A percentile compares a stretch with the other conserved stretches of the same genome.
These are phyloP conservation scores for Phanerochaete sordida DNA, from an alignment of 768 basidiomycete species.

Conservation along the genomic window DNA sequence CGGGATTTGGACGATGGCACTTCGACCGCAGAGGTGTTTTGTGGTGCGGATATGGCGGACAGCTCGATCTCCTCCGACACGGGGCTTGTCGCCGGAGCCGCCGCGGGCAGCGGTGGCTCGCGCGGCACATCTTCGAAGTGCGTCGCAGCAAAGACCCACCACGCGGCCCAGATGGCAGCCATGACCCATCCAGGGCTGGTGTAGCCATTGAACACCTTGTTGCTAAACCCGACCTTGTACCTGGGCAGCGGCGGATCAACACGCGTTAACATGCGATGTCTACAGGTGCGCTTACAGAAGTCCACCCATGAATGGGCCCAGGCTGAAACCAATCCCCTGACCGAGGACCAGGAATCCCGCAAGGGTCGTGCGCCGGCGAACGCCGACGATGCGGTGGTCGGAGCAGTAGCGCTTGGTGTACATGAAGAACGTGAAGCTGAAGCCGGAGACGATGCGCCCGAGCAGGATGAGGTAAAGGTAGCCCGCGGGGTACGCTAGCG, in stretches of 20 bases:
- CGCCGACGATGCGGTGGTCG: conserved; percentile 64
- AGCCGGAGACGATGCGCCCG: conserved; percentile 60
- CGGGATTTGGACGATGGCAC: background rate
- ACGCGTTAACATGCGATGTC: background rate
- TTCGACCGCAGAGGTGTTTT: no score
- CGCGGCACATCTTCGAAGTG: conserved; percentile 32
- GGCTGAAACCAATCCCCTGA: conserved; percentile 57
- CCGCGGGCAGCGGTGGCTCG: background rate
- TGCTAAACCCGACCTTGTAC: conserved; percentile 53
- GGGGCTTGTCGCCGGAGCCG: background rate
- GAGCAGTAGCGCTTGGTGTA: conserved; percentile 67
- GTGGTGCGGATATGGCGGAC: background rate
- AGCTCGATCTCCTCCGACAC: conserved; percentile 13
- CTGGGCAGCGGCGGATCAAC: background rate
- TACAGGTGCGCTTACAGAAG: conserved; percentile 35
- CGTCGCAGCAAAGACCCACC: conserved; percentile 38
- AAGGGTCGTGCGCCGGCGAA: conserved; percentile 58
- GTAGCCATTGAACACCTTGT: conserved; percentile 60
- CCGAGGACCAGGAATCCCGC: conserved; percentile 62
- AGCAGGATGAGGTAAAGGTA: conserved; percentile 69
- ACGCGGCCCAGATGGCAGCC: conserved; percentile 49
- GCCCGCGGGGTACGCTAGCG: conserved; percentile 53
- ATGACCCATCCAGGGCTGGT: conserved; percentile 68
- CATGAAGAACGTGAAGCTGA: conserved; percentile 63
- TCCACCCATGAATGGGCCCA: conserved; percentile 64